phyloP scores from a whole-genome alignment of 1,139 yeast genomes.

The Geotrichum citri-aurantii region DNA sequence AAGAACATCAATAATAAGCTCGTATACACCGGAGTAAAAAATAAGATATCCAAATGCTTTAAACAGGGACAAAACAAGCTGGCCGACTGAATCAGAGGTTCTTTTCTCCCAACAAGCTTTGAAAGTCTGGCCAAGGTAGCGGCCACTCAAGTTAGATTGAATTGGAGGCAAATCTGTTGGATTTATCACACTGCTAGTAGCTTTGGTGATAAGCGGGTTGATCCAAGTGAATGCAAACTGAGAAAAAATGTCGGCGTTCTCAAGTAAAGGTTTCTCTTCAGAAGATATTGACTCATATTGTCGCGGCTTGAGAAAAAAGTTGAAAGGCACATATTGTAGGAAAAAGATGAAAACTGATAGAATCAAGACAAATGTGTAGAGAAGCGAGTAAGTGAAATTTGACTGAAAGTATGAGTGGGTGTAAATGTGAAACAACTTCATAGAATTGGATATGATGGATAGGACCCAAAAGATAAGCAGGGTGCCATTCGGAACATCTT shows the following conservation, averaged over 20 bases:
- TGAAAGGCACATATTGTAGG: slow-evolving; percentile 17
- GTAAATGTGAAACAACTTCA: slow-evolving; percentile 41
- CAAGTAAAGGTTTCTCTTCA: slow-evolving; percentile 34
- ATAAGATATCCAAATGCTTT: slow-evolving; percentile 63
- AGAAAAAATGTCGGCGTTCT: slow-evolving; percentile 71
- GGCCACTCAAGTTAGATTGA: slow-evolving; percentile 56
- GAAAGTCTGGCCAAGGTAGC: slow-evolving; percentile 44
- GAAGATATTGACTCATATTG: slow-evolving; percentile 6
- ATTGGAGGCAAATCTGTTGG: slow-evolving; percentile 74
- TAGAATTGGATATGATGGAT: slow-evolving; percentile 40
- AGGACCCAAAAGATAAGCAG: slow-evolving; percentile 70
- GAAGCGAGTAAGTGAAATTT: slow-evolving; percentile 10
- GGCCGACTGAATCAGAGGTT: slow-evolving; percentile 44
- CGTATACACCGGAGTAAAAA: slow-evolving; percentile 60
- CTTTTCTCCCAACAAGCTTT: slow-evolving; percentile 52
- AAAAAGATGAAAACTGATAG: slow-evolving; percentile 10
- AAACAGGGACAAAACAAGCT: slow-evolving; percentile 54
- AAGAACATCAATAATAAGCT: slow-evolving; percentile 61
- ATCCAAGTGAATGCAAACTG: slow-evolving; percentile 79
- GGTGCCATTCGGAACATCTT: slow-evolving; percentile 57
- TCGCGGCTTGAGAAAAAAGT: slow-evolving; percentile 13
- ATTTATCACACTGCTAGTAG: slow-evolving; percentile 60
- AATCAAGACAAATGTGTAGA: slow-evolving; percentile 13
- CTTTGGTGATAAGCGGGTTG: slow-evolving; percentile 75
- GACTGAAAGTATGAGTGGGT: slow-evolving; percentile 11